phyloP scores from a whole-genome alignment of 306 rosid genomes.

The Inga oerstediana region DNA sequence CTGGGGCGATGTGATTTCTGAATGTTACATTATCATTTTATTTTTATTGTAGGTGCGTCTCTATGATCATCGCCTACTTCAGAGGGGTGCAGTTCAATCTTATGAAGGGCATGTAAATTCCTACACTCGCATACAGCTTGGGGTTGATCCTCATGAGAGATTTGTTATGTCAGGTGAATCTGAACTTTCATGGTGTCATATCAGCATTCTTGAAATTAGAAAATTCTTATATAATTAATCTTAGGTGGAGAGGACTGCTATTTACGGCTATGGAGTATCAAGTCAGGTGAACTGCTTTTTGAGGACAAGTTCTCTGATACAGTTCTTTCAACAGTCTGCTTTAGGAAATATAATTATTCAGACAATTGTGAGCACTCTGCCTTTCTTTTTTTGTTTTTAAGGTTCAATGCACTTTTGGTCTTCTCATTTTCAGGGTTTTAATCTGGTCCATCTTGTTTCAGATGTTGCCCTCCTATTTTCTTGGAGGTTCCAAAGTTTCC shows the following conservation, averaged over 20 bases:
- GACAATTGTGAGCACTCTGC: slow-evolving; percentile 17
- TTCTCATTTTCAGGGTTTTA: background rate
- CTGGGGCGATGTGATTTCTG: background rate
- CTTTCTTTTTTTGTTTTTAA: background rate
- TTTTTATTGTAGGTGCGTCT: slow-evolving; percentile 62
- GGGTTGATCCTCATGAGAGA: slow-evolving; percentile 82
- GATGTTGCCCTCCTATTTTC: background rate
- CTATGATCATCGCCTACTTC: slow-evolving; percentile 75
- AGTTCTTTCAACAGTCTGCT: slow-evolving; percentile 69
- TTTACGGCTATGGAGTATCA: slow-evolving; percentile 82
- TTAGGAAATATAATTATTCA: slow-evolving; percentile 47
- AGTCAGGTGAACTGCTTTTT: slow-evolving; percentile 84
- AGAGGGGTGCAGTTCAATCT: slow-evolving; percentile 82
- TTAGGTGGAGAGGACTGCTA: slow-evolving; percentile 91
- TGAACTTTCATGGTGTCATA: slow-evolving; percentile 28
- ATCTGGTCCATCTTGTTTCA: background rate
- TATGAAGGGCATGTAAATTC: slow-evolving; percentile 87
- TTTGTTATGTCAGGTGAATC: slow-evolving; percentile 74
- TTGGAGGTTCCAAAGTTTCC: background rate
- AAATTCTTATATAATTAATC: slow-evolving; percentile 29
- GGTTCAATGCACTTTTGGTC: no score
- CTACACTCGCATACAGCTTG: slow-evolving; percentile 69
- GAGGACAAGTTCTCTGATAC: slow-evolving; percentile 72
- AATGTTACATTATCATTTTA: slow-evolving; percentile 17
- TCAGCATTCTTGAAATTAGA: slow-evolving; percentile 15